These are phyloP conservation scores for Salvia splendens DNA, from an alignment of 257 asterid species.

Conservation along the genomic window DNA sequence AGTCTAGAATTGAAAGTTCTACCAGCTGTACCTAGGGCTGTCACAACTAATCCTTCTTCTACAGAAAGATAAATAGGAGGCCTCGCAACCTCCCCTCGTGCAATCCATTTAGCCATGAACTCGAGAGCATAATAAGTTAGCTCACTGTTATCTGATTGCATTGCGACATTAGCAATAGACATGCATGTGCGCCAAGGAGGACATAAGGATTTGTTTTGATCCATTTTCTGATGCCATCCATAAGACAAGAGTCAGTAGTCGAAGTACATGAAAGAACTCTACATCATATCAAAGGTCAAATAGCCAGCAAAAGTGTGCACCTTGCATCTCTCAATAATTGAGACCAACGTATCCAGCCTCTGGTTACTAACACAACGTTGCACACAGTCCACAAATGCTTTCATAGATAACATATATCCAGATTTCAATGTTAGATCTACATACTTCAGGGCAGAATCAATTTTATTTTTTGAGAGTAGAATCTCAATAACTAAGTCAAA, in stretches of 20 bases:
- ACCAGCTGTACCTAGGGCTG: slow-evolving; percentile 87
- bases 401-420: slow-evolving; percentile 64
- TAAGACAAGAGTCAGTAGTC: slow-evolving; percentile 24
- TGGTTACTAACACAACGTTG: slow-evolving; percentile 43
- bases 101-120: slow-evolving; percentile 82
- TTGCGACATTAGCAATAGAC: slow-evolving; percentile 65
- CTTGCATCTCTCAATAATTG: slow-evolving; percentile 89
- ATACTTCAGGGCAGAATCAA: slow-evolving; percentile 69
- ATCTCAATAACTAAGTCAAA: slow-evolving; percentile 72
- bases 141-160: slow-evolving; percentile 66
- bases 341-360: slow-evolving; percentile 67
- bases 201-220: slow-evolving; percentile 71
- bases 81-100: slow-evolving; percentile 58
- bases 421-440: slow-evolving; percentile 63
- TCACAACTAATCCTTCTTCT: slow-evolving; percentile 66
- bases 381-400: slow-evolving; percentile 58
- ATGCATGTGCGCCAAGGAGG: slow-evolving; percentile 77
- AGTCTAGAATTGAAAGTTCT: slow-evolving; percentile 73
- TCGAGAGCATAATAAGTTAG: slow-evolving; percentile 68
- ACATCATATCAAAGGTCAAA: slow-evolving; percentile 24
- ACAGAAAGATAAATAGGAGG: slow-evolving; percentile 57
- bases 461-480: slow-evolving; percentile 55
- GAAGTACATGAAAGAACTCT: slow-evolving; percentile 21
- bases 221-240: slow-evolving; percentile 71
- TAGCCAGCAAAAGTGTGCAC: slow-evolving; percentile 41